phyloP scores from a whole-genome alignment of 176 grass and related monocot genomes.

The Oryza glumipatula region DNA sequence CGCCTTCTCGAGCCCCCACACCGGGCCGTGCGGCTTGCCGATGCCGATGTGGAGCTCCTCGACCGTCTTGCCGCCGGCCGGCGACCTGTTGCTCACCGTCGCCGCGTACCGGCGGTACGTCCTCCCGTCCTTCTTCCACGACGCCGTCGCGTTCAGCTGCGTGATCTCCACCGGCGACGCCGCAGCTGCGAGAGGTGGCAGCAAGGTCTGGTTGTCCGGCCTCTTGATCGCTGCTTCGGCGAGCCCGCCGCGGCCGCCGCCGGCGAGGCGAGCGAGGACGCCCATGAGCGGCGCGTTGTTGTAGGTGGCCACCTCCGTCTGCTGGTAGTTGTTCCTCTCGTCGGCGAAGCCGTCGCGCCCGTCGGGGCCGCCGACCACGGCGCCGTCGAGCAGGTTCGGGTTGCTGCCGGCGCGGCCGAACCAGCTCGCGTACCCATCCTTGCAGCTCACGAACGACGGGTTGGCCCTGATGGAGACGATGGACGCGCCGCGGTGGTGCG shows the following conservation, averaged over 20 bases:
- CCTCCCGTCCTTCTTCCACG: constrained; percentile 60
- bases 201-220: constrained; percentile 41
- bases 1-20: constrained; percentile 74
- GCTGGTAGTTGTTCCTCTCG: constrained; percentile 82
- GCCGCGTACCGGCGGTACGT: constrained; percentile 63
- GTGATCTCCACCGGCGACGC: constrained; percentile 43
- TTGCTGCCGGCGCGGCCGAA: constrained; percentile 52
- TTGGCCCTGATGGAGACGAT: constrained; percentile 68
- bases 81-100: constrained; percentile 71
- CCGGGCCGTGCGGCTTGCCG: constrained; percentile 50
- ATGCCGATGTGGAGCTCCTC: constrained; percentile 72
- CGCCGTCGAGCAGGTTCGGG: constrained; percentile 85
- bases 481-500: constrained; percentile 83
- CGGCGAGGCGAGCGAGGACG: constrained; percentile 70
- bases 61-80: constrained; percentile 44
- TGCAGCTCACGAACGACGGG: constrained; percentile 72
- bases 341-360: constrained; percentile 74
- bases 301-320: constrained; percentile 88
- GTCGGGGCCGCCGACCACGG: constrained; percentile 76
- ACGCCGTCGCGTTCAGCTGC: constrained; percentile 54
- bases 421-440: constrained; percentile 58
- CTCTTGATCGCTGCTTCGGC: constrained; percentile 22
- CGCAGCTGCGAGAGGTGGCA: constrained; percentile 45
- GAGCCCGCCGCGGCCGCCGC: constrained; percentile 44
- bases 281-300: constrained; percentile 89